A percentile compares a stretch with the other conserved stretches of the same genome.
phyloP scores from a whole-genome alignment of 2,329 filamentous ascomycete species.

The Talaromyces sp. region DNA sequence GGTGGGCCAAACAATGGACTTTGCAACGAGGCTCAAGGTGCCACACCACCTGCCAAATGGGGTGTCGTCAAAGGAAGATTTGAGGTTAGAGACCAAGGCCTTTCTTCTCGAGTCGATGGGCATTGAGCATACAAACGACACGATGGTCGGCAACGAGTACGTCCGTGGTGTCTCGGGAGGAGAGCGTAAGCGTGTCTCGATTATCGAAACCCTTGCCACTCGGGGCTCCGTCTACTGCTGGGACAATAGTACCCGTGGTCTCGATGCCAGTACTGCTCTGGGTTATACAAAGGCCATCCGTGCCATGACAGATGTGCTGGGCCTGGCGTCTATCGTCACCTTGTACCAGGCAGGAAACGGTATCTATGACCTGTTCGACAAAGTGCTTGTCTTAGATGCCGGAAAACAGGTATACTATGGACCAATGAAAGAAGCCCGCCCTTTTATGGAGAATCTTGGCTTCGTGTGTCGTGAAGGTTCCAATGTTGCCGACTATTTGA shows the following conservation, averaged over 20 bases:
- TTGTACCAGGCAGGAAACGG: slow-evolving; percentile 66
- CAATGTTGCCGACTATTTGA: slow-evolving; percentile 62
- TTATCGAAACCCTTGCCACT: slow-evolving; percentile 59
- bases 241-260: slow-evolving; percentile 62
- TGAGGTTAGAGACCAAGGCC: slow-evolving; percentile 43
- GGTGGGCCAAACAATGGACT: slow-evolving; percentile 49
- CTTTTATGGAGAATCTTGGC: slow-evolving; percentile 61
- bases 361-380: slow-evolving; percentile 66
- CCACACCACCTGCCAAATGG: slow-evolving; percentile 46
- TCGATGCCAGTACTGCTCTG: slow-evolving; percentile 61
- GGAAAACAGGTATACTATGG: slow-evolving; percentile 64
- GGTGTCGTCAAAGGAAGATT: slow-evolving; percentile 39
- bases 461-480: slow-evolving; percentile 59
- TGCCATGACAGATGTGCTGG: slow-evolving; percentile 58
- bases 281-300: slow-evolving; percentile 58
- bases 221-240: slow-evolving; percentile 57
- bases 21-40: slow-evolving; percentile 54
- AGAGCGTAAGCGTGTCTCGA: slow-evolving; percentile 64
- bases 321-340: slow-evolving; percentile 57
- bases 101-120: slow-evolving; percentile 55
- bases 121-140: slow-evolving; percentile 56
- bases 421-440: slow-evolving; percentile 51
- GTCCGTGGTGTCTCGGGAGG: slow-evolving; percentile 63
- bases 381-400: slow-evolving; percentile 62
- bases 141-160: slow-evolving; percentile 63